Conservation (phyloP, 345 rosid genomes). For the Eucalyptus pauciflora region DNA sequence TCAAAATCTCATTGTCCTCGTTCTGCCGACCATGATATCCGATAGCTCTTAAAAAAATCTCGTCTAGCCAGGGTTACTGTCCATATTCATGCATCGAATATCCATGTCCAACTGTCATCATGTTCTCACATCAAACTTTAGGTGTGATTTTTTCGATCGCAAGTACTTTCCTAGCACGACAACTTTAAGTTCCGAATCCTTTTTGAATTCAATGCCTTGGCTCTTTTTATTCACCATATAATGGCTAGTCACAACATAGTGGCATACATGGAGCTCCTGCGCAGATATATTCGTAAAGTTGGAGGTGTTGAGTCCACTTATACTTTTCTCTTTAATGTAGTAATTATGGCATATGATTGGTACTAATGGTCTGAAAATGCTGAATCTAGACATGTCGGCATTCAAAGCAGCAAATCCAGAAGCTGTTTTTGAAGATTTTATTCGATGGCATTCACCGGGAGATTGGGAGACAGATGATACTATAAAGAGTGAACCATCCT, state of each 20-base stretch:
- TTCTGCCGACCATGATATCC: neutral
- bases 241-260: neutral
- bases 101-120: neutral
- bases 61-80: neutral
- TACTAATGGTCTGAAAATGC: neutral
- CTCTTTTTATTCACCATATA: neutral
- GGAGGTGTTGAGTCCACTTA: neutral
- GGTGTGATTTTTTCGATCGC: neutral
- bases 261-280: neutral
- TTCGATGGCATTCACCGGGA: conserved; percentile 98
- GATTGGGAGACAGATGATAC: conserved; percentile 62
- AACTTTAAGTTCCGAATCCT: neutral
- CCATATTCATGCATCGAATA: neutral
- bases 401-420: conserved; percentile 98
- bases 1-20: neutral
- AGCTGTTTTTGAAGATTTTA: conserved; percentile 91
- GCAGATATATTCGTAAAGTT: neutral
- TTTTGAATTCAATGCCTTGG: neutral
- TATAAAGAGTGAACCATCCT: conserved; percentile 23
- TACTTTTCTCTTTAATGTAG: neutral
- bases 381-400: conserved; percentile 83
- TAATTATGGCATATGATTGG: neutral
- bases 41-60: neutral
- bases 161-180: neutral
- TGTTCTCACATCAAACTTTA: neutral